Percentiles rank a stretch among this genome's conserved stretches.
phyloP scores from a whole-genome alignment of 495 filamentous ascomycete genomes.

The Podospora sp. region DNA sequence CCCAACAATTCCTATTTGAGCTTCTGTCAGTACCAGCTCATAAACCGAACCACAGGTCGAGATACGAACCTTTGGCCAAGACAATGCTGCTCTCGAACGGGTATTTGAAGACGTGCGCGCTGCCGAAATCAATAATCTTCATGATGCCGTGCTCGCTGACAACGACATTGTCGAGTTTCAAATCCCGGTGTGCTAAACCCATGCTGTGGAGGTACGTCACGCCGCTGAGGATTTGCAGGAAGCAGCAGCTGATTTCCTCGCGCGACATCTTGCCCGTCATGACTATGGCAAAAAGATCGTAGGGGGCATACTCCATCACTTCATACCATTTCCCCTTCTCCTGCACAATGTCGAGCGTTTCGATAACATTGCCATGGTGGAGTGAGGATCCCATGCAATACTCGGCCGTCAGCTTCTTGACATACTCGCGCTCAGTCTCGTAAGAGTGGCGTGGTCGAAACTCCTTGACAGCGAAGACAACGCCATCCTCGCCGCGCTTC shows the following conservation, averaged over 20 bases:
- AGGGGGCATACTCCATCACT: slow-evolving; percentile 99
- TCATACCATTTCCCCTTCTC: slow-evolving; percentile 97
- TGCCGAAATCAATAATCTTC: slow-evolving; percentile 99
- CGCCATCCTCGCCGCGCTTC: slow-evolving; percentile 85
- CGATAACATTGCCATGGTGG: slow-evolving; percentile 98
- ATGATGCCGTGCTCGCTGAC: slow-evolving; percentile 97
- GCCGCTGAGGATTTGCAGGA: slow-evolving; percentile 91
- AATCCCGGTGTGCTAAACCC: slow-evolving; percentile 92
- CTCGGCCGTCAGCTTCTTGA: slow-evolving; percentile 98
- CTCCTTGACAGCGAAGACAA: slow-evolving; percentile 97
- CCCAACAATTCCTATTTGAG: slow-evolving; percentile 79
- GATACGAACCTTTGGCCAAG: slow-evolving; percentile 75
- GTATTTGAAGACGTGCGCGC: slow-evolving; percentile 94
- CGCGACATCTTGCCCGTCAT: slow-evolving; percentile 99
- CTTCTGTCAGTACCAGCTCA: background rate
- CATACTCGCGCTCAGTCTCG: slow-evolving; percentile 91
- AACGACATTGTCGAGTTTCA: slow-evolving; percentile 98
- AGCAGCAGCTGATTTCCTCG: slow-evolving; percentile 86
- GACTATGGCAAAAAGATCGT: slow-evolving; percentile 94
- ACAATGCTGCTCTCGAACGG: slow-evolving; percentile 95
- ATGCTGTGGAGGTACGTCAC: slow-evolving; percentile 98
- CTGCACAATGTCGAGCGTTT: slow-evolving; percentile 94
- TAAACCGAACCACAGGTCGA: background rate
- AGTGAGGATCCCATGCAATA: slow-evolving; percentile 98
- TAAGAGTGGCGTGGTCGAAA: slow-evolving; percentile 92